Conservation (phyloP, 495 filamentous ascomycete species). For the Astrocystis sublimbata region DNA sequence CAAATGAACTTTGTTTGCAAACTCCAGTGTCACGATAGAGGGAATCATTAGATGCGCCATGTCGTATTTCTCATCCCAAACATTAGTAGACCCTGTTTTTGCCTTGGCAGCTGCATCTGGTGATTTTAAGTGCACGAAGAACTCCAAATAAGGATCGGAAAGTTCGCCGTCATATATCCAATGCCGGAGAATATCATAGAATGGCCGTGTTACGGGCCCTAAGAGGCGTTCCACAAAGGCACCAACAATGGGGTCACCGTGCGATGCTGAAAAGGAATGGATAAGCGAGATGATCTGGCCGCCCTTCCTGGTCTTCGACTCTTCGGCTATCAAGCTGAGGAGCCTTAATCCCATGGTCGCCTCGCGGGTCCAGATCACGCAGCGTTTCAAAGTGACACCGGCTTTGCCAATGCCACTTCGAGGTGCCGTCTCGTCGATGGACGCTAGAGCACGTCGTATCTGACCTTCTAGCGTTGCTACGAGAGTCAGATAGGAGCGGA, state of each 20-base stretch:
- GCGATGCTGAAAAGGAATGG: slow-evolving; percentile 87
- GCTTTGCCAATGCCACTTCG: slow-evolving; percentile 73
- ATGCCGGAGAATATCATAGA: slow-evolving; percentile 91
- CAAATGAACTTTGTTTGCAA: slow-evolving; percentile 91
- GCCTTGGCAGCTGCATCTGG: slow-evolving; percentile 59
- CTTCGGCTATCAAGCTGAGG: slow-evolving; percentile 91
- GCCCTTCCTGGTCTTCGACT: slow-evolving; percentile 81
- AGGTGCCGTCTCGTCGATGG: slow-evolving; percentile 64
- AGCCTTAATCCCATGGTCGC: slow-evolving; percentile 94
- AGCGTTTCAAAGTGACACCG: slow-evolving; percentile 93
- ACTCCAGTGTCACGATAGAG: slow-evolving; percentile 85
- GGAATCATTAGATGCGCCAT: slow-evolving; percentile 84
- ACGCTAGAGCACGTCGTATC: slow-evolving; percentile 75
- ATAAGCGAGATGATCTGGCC: slow-evolving; percentile 94
- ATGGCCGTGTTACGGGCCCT: slow-evolving; percentile 88
- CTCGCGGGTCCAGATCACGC: slow-evolving; percentile 95
- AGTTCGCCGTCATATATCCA: slow-evolving; percentile 99
- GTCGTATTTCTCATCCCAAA: slow-evolving; percentile 98
- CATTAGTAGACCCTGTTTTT: slow-evolving; percentile 65
- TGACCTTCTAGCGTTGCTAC: slow-evolving; percentile 94
- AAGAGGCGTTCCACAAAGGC: slow-evolving; percentile 93
- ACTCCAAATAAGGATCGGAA: slow-evolving; percentile 92
- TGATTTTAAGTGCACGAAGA: slow-evolving; percentile 84
- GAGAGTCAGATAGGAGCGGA: slow-evolving; percentile 88
- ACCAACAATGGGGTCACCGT: slow-evolving; percentile 93